Base-by-base conservation (phyloP, 1,284 basidiomycete genomes). In the Leccinum angustisporum region DNA sequence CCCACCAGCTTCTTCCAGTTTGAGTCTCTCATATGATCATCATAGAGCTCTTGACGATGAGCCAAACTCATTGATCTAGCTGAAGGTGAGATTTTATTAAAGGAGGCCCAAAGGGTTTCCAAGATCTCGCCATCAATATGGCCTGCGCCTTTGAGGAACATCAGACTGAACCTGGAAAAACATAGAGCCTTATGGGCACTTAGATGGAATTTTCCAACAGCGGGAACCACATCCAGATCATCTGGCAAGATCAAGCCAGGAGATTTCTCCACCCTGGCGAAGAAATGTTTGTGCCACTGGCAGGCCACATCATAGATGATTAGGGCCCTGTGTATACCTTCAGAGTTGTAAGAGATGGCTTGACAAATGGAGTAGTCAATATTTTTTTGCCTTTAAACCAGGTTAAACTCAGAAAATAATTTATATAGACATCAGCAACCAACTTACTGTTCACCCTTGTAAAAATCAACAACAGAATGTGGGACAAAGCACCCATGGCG, bases 401-500 rank as follows among this genome's bases (percentile, higher is more conserved):
- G 10, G 18, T n/a, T 5, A 3, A n/a, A 43, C 3, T 43, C 11
- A 14, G 34, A 43, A 18, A 18, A 48, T 21, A 11, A 48, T 48
- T 11, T 21, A 46, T 10, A n/a, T 21, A 46, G 43, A 46, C 10
- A 21, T 5, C 10, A 18, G 18, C 16, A 46, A 46, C 33, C 21
- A 10, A 50, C 25, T 10, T 48, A 71, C 67, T 57, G 18, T 11
- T 71, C 63, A 1, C 70, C 70, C 31, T 59, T 59, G 5, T 66
- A 67, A 33, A 71, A 69, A 31, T 71, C 68, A 0, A 70, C 68
- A 5, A 65, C 33, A 0, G 63, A 59, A 30, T 68, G 57, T 0
- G 66, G 63, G 1, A 58, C 57, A 54, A 66, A 66, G 52, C 58
- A 65, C 1, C 57, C 56, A 51, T 65, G 63, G 16, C 14, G 56